These are phyloP conservation scores for Steccherinum ochraceum DNA, from an alignment of 768 basidiomycete genomes.

Conservation along the genomic window DNA sequence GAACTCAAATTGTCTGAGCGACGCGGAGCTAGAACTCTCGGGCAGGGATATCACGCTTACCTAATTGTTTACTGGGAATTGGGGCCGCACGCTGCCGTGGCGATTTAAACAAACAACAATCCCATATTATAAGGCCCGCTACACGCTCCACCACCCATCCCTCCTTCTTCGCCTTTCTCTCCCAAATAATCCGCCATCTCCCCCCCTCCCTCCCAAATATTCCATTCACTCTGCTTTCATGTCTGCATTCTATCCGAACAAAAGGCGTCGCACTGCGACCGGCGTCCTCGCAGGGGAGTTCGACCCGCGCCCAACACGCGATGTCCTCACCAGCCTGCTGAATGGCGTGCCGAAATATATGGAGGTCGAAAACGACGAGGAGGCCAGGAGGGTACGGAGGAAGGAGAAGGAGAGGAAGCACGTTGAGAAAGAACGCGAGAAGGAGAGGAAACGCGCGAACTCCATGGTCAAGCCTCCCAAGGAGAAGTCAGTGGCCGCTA, in stretches of 20 bases:
- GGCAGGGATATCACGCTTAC: constrained; percentile 15
- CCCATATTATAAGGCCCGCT: constrained; percentile 9
- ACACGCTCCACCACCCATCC: neutral
- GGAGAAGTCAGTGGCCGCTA: neutral
- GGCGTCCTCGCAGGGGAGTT: constrained; percentile 70
- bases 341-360: constrained; percentile 70
- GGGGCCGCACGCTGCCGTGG: constrained; percentile 18
- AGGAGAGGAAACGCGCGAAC: constrained; percentile 11
- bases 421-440: constrained; percentile 21
- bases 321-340: constrained; percentile 73
- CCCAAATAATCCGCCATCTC: neutral
- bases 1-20: neutral
- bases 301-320: constrained; percentile 59
- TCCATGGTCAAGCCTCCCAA: constrained; percentile 10
- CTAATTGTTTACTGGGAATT: constrained; percentile 17
- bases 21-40: constrained; percentile 9
- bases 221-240: constrained; percentile 11
- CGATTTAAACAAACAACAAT: constrained; percentile 19
- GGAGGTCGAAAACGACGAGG: constrained; percentile 56
- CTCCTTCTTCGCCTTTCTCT: constrained; percentile 11
- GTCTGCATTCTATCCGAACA: constrained; percentile 19
- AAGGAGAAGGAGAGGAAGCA: constrained; percentile 28
- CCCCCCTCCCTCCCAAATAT: neutral
- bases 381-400: constrained; percentile 31
- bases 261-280: constrained; percentile 61